Base-by-base conservation (phyloP, 805 yeast species). In the Wickerhamomyces alni region DNA sequence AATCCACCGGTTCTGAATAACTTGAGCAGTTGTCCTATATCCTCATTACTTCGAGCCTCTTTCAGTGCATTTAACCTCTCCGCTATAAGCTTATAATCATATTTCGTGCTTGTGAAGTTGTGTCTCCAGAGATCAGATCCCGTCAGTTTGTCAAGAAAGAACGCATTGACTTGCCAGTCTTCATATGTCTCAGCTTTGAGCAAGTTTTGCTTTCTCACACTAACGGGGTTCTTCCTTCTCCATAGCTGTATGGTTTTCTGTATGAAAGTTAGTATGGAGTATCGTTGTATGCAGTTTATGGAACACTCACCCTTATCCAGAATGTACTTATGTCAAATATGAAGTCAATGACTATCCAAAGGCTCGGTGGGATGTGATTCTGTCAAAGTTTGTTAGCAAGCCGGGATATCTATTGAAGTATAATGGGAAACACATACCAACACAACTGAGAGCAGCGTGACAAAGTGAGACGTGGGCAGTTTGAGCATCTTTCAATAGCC, bases 1-100 rank as follows among this genome's bases (percentile, higher is more conserved):
- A 88, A 72, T 0, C 96, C 95, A 0, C 95, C 68, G 0, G 70
- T 82, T 30, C 96, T 65, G 34, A 91, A 70, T 29, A 82, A 64
- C 17, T 83, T 78, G 63, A 83, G 71, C 16, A 88, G 65, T 26
- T 68, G 62, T 17, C 68, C 69, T 2, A 78, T 65, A 57, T 88
- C 87, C 32, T 45, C 39, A 8, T 67, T 66, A 21, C 69, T 64
- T 36, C 93, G 59, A 1, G 95, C 88, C 17, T 72, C 71, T 35
- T 72, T 65, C 35, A 93, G 59, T 19, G 72, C 69, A 38, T 78
- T 73, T 45, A 82, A 67, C 40, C 96, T 70, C 40, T 84, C 88
- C 30, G 85, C 74, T 3, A 93, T 86, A 30, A 94, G 69, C 28
- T 80, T 69, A 59, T 87, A 93, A 60, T 91, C 98, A 55, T 88